Base-by-base conservation (phyloP, 1,284 basidiomycete species). In the Moesziomyces globuligerus region DNA sequence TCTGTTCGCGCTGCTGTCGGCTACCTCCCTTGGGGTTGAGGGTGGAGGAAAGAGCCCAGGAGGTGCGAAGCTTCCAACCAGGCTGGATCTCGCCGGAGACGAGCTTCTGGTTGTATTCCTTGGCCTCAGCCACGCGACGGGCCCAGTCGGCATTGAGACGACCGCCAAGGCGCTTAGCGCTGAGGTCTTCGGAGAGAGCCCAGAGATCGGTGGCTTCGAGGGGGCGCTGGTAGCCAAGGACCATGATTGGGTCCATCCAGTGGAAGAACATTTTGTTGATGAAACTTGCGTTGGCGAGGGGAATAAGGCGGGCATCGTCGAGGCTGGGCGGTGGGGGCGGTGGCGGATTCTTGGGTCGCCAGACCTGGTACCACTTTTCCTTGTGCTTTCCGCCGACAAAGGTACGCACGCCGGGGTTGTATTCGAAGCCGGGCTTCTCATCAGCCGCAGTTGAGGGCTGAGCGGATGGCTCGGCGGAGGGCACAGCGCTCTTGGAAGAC, bases 191-290 rank as follows among this genome's bases (percentile, higher is more conserved):
- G 62, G 89, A 89, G 41, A 94, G 87, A 80, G 88, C 90, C 86
- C 90, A 94, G n/a, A 95, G 85, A 83, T 96, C 93, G 0, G 89
- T 84, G 0, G 89, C 88, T 80, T 93, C 90, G 5, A 95, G 86
- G 1, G 93, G 90, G 6, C 93, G 87, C 15, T 88, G 87, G 80
- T 91, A 92, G 9, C 90, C 90, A 10, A 81, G 71, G 15, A 81
- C 84, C 81, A 92, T 86, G 48, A 93, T 84, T 3, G 89, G 87
- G 0, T 88, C 89, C 48, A 94, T 87, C 92, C 92, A 95, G 48
- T 85, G 84, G 77, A 88, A 89, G 50, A 86, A 87, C 37, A 89
- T 68, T n/a, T 85, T 76, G 40, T 84, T 86, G 74, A 87, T 85
- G 80, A 85, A 85, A 58, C 83, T 85, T 1, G 89, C 88, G 2